Percentiles rank a stretch among this genome's conserved stretches.
Evolutionary conservation across 1,139 yeast genomes (phyloP).

Genomic region (Taphrina flavorubra): DNA sequence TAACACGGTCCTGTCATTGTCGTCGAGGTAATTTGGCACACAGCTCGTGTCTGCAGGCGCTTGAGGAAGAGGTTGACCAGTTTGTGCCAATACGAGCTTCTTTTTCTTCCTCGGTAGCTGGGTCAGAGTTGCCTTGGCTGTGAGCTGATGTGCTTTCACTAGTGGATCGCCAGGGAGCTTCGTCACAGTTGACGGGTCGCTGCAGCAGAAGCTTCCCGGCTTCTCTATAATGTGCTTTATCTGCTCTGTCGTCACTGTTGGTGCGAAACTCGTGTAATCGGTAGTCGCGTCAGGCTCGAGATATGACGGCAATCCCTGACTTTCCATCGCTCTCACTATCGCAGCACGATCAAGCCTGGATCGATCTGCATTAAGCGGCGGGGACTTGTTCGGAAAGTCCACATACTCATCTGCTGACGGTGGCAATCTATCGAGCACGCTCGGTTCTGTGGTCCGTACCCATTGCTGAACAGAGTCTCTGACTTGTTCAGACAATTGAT

Average conservation of each 20-base stretch:
- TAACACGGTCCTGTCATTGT: background rate
- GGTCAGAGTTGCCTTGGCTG: background rate
- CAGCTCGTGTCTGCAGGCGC: background rate
- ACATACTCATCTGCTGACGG: background rate
- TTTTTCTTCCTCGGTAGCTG: slow-evolving; percentile 11
- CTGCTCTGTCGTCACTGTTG: background rate
- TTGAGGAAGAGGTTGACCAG: background rate
- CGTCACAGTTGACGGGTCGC: background rate
- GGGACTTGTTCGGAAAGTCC: background rate
- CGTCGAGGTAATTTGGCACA: background rate
- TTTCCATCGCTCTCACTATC: background rate
- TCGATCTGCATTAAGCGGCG: background rate
- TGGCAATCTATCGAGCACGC: background rate
- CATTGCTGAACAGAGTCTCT: background rate
- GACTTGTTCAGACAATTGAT: background rate
- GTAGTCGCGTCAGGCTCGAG: background rate
- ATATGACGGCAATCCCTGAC: background rate
- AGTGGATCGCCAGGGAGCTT: background rate
- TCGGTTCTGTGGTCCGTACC: background rate
- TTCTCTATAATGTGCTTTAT: background rate
- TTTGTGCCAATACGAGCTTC: slow-evolving; percentile 2
- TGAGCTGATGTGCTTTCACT: background rate
- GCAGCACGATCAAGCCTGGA: background rate
- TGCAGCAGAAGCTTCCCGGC: background rate
- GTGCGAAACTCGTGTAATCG: background rate